Evolutionary conservation across 257 asterid genomes (phyloP).

Genomic region (Eucommia ulmoides): DNA sequence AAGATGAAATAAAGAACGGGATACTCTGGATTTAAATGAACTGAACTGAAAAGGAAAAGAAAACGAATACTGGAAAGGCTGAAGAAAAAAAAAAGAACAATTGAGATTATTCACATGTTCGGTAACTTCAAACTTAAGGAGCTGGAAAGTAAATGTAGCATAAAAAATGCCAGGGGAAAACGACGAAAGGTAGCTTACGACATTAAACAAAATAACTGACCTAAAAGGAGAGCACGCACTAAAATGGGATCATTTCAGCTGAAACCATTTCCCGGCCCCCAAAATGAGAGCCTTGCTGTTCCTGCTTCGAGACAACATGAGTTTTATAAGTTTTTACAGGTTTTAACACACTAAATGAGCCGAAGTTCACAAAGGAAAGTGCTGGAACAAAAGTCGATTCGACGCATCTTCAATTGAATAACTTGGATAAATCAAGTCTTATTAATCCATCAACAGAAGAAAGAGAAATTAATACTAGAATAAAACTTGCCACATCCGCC

Average conservation of each 20-base stretch:
- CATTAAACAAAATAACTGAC: conserved; percentile 75
- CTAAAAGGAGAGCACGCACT: conserved; percentile 80
- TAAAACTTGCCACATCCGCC: conserved; percentile 21
- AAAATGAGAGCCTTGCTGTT: conserved; percentile 88
- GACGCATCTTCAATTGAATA: conserved; percentile 33
- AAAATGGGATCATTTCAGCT: conserved; percentile 88
- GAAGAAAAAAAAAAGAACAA: conserved; percentile 7
- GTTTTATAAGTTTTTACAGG: conserved; percentile 52
- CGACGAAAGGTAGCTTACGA: conserved; percentile 33
- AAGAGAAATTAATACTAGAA: conserved; percentile 25
- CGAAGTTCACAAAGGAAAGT: conserved; percentile 45
- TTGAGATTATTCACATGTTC: conserved; percentile 13
- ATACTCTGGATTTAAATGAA: not conserved
- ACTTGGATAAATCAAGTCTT: conserved; percentile 28
- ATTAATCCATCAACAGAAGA: conserved; percentile 26
- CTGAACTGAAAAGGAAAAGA: not conserved
- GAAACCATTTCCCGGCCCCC: conserved; percentile 95
- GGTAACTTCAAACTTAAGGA: conserved; percentile 9
- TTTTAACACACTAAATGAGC: conserved; percentile 32
- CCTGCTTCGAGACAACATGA: conserved; percentile 93
- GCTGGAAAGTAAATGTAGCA: conserved; percentile 47
- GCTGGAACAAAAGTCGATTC: conserved; percentile 50
- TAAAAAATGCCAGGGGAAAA: conserved; percentile 48
- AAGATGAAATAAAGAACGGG: not conserved
- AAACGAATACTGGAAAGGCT: not conserved